Conservation (phyloP, 306 rosid species). For the Bauhinia variegata region DNA sequence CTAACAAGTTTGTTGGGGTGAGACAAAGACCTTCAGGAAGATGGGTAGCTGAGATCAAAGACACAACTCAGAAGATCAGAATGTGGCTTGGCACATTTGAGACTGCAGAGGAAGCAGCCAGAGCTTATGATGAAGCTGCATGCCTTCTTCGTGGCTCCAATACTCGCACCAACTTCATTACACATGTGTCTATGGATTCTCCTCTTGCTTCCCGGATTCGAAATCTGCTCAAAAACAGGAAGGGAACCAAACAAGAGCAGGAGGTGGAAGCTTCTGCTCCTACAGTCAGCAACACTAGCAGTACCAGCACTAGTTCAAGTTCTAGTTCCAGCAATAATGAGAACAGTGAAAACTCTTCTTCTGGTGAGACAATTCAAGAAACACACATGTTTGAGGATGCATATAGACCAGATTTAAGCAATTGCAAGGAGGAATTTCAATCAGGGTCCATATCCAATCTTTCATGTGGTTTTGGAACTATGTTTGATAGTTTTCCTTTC, state of each 20-base stretch:
- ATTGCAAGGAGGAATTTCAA: conserved; percentile 47
- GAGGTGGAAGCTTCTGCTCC: conserved; percentile 14
- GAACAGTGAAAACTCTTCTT: conserved; percentile 15
- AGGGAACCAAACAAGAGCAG: conserved; percentile 35
- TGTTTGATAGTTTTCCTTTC: conserved; percentile 54
- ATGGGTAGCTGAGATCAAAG: conserved; percentile 99
- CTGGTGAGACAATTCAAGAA: conserved; percentile 27
- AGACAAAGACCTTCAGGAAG: conserved; percentile 98
- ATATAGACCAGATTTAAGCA: conserved; percentile 75
- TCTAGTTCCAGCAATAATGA: not conserved
- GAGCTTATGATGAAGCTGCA: conserved; percentile 95
- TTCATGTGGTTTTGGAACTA: conserved; percentile 53
- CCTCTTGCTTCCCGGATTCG: conserved; percentile 83
- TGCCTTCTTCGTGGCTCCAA: conserved; percentile 93
- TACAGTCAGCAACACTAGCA: conserved; percentile 12
- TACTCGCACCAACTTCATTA: conserved; percentile 83
- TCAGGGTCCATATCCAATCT: conserved; percentile 31
- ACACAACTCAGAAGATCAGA: conserved; percentile 87
- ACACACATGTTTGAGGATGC: conserved; percentile 51
- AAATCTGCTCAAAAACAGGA: conserved; percentile 64
- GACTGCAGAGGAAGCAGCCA: conserved; percentile 95
- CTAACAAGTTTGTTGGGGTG: conserved; percentile 85
- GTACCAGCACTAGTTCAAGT: not conserved
- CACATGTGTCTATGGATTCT: conserved; percentile 76
- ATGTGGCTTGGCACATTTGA: conserved; percentile 99